phyloP scores from a whole-genome alignment of 2,329 filamentous ascomycete species.

The Lecanosticta acicola region DNA sequence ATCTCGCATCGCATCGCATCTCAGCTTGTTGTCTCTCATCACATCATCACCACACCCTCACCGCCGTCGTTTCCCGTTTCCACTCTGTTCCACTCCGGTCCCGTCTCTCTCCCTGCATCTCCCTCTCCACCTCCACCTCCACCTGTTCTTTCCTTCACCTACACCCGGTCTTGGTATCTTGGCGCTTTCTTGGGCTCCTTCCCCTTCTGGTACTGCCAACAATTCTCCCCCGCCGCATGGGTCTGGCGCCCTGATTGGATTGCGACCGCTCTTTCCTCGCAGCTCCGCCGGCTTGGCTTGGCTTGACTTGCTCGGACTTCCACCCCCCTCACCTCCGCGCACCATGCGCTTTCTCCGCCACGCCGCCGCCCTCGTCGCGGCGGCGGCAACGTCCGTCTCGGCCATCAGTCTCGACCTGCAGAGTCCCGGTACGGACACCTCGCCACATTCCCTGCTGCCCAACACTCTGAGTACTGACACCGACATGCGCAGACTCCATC shows the following conservation, averaged over 20 bases:
- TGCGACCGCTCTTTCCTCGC: background rate
- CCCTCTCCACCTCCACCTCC: no score
- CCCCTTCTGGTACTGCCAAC: no score
- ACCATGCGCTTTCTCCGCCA: background rate
- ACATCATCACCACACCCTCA: no score
- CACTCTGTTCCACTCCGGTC: no score
- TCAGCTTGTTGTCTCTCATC: no score
- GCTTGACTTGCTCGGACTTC: background rate
- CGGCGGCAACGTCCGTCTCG: background rate
- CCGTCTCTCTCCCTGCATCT: no score
- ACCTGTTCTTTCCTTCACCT: no score
- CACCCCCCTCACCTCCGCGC: background rate
- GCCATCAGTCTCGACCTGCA: background rate
- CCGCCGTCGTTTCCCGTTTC: no score
- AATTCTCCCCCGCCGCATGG: background rate
- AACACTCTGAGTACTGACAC: background rate
- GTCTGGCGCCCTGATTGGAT: background rate
- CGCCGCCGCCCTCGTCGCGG: background rate
- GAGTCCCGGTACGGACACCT: background rate
- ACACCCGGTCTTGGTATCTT: no score
- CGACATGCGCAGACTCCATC: constrained; percentile 35
- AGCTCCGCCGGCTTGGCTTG: background rate
- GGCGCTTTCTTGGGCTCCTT: no score
- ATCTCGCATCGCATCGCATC: no score
- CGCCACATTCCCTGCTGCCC: background rate